Conservation (phyloP, 441 rosid species). For the Erodium trifolium region DNA sequence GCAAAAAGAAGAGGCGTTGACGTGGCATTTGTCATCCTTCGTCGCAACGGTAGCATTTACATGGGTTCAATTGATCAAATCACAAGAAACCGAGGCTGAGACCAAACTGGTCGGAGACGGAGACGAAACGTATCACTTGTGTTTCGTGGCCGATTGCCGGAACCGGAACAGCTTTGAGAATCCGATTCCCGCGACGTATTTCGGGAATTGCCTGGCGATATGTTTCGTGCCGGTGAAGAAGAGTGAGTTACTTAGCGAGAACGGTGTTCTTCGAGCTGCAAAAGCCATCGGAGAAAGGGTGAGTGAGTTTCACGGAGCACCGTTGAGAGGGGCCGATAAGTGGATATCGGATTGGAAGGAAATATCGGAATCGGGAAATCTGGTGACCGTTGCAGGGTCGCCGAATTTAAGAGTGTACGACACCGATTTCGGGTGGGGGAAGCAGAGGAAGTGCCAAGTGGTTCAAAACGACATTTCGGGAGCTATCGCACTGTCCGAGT, state of each 20-base stretch:
- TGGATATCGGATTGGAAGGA: constrained; percentile 1
- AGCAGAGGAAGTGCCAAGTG: too few species aligned
- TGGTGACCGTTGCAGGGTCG: constrained; percentile 13
- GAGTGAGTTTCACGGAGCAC: not conserved
- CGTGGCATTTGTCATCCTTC: constrained; percentile 23
- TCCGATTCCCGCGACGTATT: constrained; percentile 10
- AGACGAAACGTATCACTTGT: not conserved
- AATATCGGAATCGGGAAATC: not conserved
- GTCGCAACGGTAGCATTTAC: constrained; percentile 22
- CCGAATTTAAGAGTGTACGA: not conserved
- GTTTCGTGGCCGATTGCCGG: constrained; percentile 5
- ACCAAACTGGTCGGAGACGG: not conserved
- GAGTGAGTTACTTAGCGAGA: not conserved
- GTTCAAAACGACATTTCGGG: too few species aligned
- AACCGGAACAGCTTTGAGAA: not conserved
- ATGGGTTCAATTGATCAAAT: constrained; percentile 27
- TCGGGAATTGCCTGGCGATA: constrained; percentile 15
- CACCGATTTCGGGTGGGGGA: too few species aligned
- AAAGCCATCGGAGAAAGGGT: constrained; percentile 8
- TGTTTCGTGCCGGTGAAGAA: not conserved
- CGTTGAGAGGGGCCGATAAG: not conserved
- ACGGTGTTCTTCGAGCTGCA: constrained; percentile 10
- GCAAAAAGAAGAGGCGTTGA: not conserved
- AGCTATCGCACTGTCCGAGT: too few species aligned
- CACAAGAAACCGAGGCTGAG: not conserved